Evolutionary conservation across 2,329 filamentous ascomycete species (phyloP).

Genomic region (Meredithiella fracta): DNA sequence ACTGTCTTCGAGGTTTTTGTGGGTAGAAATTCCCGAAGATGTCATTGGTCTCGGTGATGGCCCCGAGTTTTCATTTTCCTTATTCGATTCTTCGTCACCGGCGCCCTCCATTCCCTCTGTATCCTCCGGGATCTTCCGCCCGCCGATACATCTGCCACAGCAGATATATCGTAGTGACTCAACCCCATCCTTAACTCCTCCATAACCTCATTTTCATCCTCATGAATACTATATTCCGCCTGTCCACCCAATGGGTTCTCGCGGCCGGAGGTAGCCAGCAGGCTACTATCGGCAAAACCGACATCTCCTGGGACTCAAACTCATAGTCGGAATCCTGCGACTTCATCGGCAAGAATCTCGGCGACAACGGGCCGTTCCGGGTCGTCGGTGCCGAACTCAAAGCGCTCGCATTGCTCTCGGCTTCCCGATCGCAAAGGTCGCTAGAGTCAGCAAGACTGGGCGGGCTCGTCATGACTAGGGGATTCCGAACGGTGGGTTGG

Average conservation of each 20-base stretch:
- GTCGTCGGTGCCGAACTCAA: conserved; percentile 2
- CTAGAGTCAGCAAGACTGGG: conserved; percentile 10
- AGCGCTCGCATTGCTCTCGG: not conserved
- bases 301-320: conserved; percentile 3
- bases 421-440: conserved; percentile 7
- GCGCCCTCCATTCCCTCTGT: not conserved
- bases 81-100: not conserved
- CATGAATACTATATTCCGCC: not conserved
- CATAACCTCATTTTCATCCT: not conserved
- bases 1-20: not conserved
- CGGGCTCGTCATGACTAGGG: conserved; percentile 13
- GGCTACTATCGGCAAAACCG: conserved; percentile 1
- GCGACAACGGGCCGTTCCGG: not conserved
- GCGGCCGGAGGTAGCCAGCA: not conserved
- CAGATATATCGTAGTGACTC: conserved; percentile 3
- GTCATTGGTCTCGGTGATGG: not conserved
- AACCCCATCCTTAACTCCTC: not conserved
- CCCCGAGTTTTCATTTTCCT: conserved; percentile 1
- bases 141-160: not conserved
- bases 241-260: not conserved
- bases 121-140: not conserved
- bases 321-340: not conserved
- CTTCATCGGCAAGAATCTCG: not conserved
- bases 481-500: conserved; percentile 9
- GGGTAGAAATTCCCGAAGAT: not conserved